Evolutionary conservation across 1,139 yeast species (phyloP).

Genomic region (Saccharomycopsis hybrid): DNA sequence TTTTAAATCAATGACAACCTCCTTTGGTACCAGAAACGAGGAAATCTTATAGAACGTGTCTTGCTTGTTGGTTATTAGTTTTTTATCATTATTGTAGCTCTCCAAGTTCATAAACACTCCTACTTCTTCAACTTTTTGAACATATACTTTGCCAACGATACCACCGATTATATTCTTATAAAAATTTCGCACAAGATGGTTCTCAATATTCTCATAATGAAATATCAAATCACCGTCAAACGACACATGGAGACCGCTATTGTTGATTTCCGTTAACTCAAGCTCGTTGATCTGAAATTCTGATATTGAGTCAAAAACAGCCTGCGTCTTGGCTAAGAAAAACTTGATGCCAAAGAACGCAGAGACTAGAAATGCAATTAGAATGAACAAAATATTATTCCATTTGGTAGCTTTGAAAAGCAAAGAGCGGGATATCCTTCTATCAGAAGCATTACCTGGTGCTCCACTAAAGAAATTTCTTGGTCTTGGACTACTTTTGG

Average conservation of each 20-base stretch:
- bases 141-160: not conserved
- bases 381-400: not conserved
- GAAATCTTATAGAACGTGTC: not conserved
- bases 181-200: not conserved
- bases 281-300: conserved; percentile 5
- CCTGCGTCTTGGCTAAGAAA: not conserved
- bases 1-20: not conserved
- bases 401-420: too few species aligned
- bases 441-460: too few species aligned
- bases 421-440: too few species aligned
- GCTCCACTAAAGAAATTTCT: too few species aligned
- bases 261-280: conserved; percentile 5
- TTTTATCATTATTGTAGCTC: not conserved
- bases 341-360: not conserved
- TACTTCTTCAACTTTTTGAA: not conserved
- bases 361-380: not conserved
- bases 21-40: not conserved
- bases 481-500: too few species aligned
- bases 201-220: conserved; percentile 2
- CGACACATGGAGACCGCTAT: conserved; percentile 2
- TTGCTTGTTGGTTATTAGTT: too few species aligned
- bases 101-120: not conserved
- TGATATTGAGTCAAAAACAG: conserved; percentile 1
- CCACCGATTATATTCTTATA: not conserved
- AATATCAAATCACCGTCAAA: conserved; percentile 5